phyloP scores from a whole-genome alignment of 495 filamentous ascomycete genomes.

The Letharia columbiana region DNA sequence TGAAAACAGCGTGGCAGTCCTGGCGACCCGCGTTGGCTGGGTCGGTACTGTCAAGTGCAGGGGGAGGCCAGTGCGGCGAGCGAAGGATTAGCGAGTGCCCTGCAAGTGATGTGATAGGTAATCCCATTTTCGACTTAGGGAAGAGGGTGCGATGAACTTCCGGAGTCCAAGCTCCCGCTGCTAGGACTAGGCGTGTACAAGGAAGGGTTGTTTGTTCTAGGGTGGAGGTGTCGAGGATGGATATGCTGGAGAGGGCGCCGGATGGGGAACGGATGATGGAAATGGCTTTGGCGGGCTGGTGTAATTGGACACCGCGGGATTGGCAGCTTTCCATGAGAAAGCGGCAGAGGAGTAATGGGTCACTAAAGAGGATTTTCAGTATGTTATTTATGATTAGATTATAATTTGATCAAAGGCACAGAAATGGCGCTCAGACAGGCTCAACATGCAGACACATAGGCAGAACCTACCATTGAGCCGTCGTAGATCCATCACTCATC shows the following conservation, averaged over 20 bases:
- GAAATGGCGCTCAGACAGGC: neutral
- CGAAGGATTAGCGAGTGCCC: slow-evolving; percentile 63
- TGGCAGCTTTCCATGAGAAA: slow-evolving; percentile 53
- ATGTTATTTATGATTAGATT: slow-evolving; percentile 23
- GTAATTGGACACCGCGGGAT: slow-evolving; percentile 53
- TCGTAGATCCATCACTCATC: slow-evolving; percentile 53
- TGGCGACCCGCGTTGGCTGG: slow-evolving; percentile 24
- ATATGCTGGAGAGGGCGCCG: slow-evolving; percentile 41
- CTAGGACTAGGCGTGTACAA: slow-evolving; percentile 52
- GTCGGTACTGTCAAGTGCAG: slow-evolving; percentile 11
- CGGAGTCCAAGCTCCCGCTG: slow-evolving; percentile 63
- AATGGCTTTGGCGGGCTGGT: slow-evolving; percentile 52
- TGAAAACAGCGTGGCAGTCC: slow-evolving; percentile 63
- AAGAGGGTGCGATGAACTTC: slow-evolving; percentile 56
- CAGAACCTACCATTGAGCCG: slow-evolving; percentile 54
- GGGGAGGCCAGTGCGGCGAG: slow-evolving; percentile 48
- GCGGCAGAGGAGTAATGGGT: slow-evolving; percentile 53
- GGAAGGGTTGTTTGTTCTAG: slow-evolving; percentile 28
- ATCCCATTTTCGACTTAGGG: slow-evolving; percentile 37
- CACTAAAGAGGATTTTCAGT: slow-evolving; percentile 16
- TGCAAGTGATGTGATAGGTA: slow-evolving; percentile 55
- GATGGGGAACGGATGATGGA: slow-evolving; percentile 43
- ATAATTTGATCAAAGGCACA: slow-evolving; percentile 7
- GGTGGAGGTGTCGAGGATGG: slow-evolving; percentile 32
- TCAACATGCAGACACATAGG: neutral